Conservation (phyloP, 768 basidiomycete genomes). For the Terana coerulea region DNA sequence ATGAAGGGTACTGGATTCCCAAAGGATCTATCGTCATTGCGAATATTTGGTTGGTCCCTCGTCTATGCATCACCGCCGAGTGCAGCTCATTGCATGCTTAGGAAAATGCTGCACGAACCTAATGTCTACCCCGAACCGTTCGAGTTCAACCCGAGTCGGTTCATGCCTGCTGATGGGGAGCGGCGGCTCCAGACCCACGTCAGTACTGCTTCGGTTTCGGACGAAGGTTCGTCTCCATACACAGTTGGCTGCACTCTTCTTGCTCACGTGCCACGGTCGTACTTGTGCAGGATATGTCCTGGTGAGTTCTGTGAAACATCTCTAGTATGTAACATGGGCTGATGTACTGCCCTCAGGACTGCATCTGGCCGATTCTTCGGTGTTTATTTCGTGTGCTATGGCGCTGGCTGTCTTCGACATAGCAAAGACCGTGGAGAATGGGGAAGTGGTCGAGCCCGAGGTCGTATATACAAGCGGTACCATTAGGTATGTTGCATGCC, state of each 20-base stretch:
- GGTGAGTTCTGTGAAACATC: too few species aligned
- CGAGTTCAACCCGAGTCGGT: slow-evolving; percentile 19
- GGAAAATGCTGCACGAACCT: slow-evolving; percentile 20
- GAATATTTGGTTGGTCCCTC: slow-evolving; percentile 14
- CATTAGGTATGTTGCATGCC: slow-evolving; percentile 20
- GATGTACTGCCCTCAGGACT: too few species aligned
- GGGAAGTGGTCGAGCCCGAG: slow-evolving; percentile 23
- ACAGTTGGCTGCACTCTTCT: too few species aligned
- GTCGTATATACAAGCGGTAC: slow-evolving; percentile 21
- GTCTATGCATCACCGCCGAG: not conserved
- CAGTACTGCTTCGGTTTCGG: not conserved
- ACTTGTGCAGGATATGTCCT: too few species aligned
- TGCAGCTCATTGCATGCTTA: not conserved
- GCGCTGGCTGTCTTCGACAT: slow-evolving; percentile 29
- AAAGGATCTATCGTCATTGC: slow-evolving; percentile 15
- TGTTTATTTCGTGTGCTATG: slow-evolving; percentile 28
- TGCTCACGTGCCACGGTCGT: too few species aligned
- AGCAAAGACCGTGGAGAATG: slow-evolving; percentile 23
- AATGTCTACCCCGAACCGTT: slow-evolving; percentile 15
- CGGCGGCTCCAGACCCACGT: not conserved
- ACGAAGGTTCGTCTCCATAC: not conserved
- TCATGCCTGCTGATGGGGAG: slow-evolving; percentile 5
- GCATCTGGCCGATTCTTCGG: slow-evolving; percentile 28
- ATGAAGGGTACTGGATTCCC: slow-evolving; percentile 19
- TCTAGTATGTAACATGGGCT: too few species aligned